phyloP scores from a whole-genome alignment of 495 filamentous ascomycete species.

The Penicillium nucicola region DNA sequence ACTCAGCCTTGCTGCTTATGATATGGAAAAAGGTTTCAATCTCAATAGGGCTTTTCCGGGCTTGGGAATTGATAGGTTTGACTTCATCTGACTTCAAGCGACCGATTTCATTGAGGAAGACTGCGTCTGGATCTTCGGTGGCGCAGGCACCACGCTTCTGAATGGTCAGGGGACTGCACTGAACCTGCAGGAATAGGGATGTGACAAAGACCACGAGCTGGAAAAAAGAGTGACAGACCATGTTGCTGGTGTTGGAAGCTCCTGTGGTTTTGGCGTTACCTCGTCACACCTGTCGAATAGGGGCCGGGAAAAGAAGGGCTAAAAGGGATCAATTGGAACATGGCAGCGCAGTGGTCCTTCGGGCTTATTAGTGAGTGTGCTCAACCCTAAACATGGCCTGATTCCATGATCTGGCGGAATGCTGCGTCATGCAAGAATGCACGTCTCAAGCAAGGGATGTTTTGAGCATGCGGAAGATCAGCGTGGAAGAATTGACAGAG shows the following conservation, averaged over 20 bases:
- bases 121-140: constrained; percentile 31
- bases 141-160: constrained; percentile 35
- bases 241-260: constrained; percentile 19
- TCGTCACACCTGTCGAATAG: constrained; percentile 2
- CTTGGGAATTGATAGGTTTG: constrained; percentile 12
- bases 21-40: constrained; percentile 52
- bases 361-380: constrained; percentile 6
- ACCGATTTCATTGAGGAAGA: constrained; percentile 26
- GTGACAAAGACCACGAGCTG: constrained; percentile 23
- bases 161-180: constrained; percentile 17
- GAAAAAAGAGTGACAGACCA: constrained; percentile 23
- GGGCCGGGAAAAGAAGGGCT: not conserved
- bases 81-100: constrained; percentile 19
- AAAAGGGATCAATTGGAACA: not conserved
- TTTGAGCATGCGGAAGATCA: constrained; percentile 1
- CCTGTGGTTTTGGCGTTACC: constrained; percentile 10
- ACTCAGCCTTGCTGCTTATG: constrained; percentile 35
- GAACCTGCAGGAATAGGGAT: constrained; percentile 10
- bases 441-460: constrained; percentile 14
- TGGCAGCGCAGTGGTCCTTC: not conserved
- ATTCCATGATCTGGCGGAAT: constrained; percentile 19
- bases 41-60: constrained; percentile 31
- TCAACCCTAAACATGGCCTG: not conserved
- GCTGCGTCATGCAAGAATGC: constrained; percentile 27
- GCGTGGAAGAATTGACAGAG: not conserved